These are phyloP conservation scores for Solanum chiquidenum DNA, from an alignment of 257 asterid genomes.

Conservation along the genomic window DNA sequence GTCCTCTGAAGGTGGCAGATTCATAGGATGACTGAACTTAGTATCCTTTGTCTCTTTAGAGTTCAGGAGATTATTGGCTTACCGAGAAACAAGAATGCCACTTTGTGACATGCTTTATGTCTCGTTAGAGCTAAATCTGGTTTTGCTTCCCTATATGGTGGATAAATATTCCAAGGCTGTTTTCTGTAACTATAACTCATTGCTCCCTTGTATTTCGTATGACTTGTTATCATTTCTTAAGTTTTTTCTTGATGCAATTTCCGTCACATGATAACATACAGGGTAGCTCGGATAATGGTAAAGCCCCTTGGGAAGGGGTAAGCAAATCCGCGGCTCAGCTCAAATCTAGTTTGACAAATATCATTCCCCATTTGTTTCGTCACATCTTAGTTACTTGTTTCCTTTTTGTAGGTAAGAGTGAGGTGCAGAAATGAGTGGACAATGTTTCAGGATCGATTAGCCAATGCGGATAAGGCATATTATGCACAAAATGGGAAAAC, in stretches of 20 bases:
- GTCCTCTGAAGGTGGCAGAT: not conserved
- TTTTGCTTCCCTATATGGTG: not conserved
- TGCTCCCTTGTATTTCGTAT: not conserved
- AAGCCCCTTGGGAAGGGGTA: conserved; percentile 20
- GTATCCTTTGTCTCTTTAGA: not conserved
- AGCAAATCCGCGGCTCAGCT: not conserved
- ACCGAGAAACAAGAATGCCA: not conserved
- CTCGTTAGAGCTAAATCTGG: not conserved
- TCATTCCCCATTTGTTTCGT: not conserved
- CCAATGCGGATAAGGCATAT: conserved; percentile 13
- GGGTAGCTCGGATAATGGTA: conserved; percentile 11
- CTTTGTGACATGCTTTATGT: not conserved
- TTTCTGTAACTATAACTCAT: not conserved
- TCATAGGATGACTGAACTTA: not conserved
- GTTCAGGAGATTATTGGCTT: not conserved
- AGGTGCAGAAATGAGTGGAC: conserved; percentile 20
- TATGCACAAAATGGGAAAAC: conserved; percentile 2
- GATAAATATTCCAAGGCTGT: not conserved
- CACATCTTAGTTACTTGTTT: not conserved
- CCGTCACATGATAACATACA: not conserved
- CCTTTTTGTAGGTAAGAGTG: conserved; percentile 8
- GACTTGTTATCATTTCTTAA: not conserved
- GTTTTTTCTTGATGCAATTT: not conserved
- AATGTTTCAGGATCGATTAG: conserved; percentile 16
- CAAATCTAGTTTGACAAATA: not conserved